Base-by-base conservation (phyloP, 495 filamentous ascomycete species). In the Lepidopterella palustris region DNA sequence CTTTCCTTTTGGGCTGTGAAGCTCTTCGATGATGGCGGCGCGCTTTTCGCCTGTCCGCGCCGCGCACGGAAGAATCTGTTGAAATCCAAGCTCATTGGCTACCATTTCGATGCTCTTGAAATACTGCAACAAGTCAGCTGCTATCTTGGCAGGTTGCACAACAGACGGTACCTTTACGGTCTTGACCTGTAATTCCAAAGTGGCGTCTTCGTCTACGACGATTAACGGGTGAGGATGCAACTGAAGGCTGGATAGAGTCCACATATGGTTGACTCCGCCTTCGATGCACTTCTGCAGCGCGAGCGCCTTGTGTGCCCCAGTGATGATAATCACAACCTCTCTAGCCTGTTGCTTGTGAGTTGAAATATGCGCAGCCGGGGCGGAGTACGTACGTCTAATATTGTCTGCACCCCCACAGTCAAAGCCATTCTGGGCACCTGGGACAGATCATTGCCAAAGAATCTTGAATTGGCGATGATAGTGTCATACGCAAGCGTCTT, bases 401-500 rank as follows among this genome's bases (percentile, higher is more conserved):
- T 84, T 0, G 89, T 95, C 72, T 88, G 84, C n/a, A 95, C 88
- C 31, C 89, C 89, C 10, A 95, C 89, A 0, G 89, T 95, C 74
- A 92, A 72, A 8, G 89, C 88, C 87, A 87, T 88, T 68, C 82
- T 84, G 25, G 89, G 89, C 40, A 92, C 89, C 69, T 87, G 80
- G 53, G 71, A 72, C 40, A 90, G 67, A 63, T 92, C 86, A 58
- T 87, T 81, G 61, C 72, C 82, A 70, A 95, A 95, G 77, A 95
- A 95, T 57, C 89, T 79, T 25, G 84, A 87, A 70, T 95, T 95
- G 57, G 87, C 89, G 10, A 92, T 70, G 61, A 95, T 89, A 18
- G 89, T 95, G 71, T 92, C 89, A 66, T 91, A 90, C 5, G 89
- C 87, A 32, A 95, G 75, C 0, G 89, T 92, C 80, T 92, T 92